Evolutionary conservation across 805 yeast genomes (phyloP).

Genomic region (Yamadazyma sp.): DNA sequence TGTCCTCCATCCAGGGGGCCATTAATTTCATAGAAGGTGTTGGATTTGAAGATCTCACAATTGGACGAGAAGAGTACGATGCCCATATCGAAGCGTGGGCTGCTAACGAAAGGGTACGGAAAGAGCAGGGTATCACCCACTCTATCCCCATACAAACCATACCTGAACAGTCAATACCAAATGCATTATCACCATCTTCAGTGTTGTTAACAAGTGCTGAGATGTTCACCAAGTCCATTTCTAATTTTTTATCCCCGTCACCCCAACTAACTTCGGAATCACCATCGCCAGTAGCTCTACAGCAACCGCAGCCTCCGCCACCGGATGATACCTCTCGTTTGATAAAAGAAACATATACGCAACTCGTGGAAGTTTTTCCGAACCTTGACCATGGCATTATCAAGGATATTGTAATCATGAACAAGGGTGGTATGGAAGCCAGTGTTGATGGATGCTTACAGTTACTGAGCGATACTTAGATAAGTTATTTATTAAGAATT

Average conservation of each 20-base stretch:
- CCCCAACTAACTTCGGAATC: constrained; percentile 24
- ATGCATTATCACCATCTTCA: constrained; percentile 35
- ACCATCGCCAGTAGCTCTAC: constrained; percentile 1
- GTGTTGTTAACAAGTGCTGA: constrained; percentile 48
- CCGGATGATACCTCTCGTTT: not conserved
- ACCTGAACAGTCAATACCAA: constrained; percentile 10
- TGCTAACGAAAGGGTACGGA: constrained; percentile 30
- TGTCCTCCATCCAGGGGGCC: constrained; percentile 89
- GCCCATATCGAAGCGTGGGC: constrained; percentile 54
- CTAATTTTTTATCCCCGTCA: constrained; percentile 40
- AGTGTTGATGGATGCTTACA: constrained; percentile 65
- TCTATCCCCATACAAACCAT: constrained; percentile 18
- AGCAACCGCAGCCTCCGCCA: constrained; percentile 5
- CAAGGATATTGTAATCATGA: constrained; percentile 66
- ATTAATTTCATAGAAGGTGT: constrained; percentile 72
- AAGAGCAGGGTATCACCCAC: constrained; percentile 11
- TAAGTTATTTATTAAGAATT: no score
- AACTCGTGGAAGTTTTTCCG: constrained; percentile 73
- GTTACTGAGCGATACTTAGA: constrained; percentile 14
- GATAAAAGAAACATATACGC: constrained; percentile 34
- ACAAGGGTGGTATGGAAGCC: constrained; percentile 64
- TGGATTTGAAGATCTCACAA: constrained; percentile 56
- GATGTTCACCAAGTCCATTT: constrained; percentile 50
- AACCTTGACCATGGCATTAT: constrained; percentile 65
- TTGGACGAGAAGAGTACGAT: constrained; percentile 58